These are phyloP conservation scores for Plantago coronopus DNA, from an alignment of 305 asterid species.

Conservation along the genomic window DNA sequence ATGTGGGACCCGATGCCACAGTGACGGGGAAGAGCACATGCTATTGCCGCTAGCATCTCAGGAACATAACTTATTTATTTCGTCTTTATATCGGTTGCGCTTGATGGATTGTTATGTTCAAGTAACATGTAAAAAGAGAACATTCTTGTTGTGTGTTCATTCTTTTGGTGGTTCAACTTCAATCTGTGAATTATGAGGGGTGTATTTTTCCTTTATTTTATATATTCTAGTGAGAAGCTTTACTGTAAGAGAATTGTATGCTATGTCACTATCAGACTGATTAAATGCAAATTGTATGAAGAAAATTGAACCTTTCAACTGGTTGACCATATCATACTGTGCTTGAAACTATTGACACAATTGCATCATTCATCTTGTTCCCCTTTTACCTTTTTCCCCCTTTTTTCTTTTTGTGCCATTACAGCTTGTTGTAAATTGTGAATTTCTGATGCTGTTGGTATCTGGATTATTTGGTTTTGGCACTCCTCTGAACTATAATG, in stretches of 20 bases:
- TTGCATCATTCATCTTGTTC: neutral
- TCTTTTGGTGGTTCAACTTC: slow-evolving; percentile 10
- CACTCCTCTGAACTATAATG: neutral
- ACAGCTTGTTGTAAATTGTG: slow-evolving; percentile 2
- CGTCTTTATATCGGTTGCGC: neutral
- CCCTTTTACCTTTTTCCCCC: neutral
- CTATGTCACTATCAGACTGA: slow-evolving; percentile 26
- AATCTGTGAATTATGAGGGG: neutral
- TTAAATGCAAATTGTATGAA: slow-evolving; percentile 28
- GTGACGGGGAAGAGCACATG: no score
- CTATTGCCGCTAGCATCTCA: no score
- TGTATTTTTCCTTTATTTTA: slow-evolving; percentile 1
- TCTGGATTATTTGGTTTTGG: slow-evolving; percentile 7
- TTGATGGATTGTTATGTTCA: slow-evolving; percentile 5
- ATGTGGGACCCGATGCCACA: no score
- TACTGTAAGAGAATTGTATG: slow-evolving; percentile 10
- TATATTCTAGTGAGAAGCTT: neutral
- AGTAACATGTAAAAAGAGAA: neutral
- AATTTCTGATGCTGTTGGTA: neutral
- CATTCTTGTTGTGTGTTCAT: neutral
- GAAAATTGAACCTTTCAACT: slow-evolving; percentile 18
- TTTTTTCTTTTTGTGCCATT: neutral
- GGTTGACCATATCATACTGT: slow-evolving; percentile 28
- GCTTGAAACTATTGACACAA: slow-evolving; percentile 1
- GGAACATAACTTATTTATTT: no score